Base-by-base conservation (phyloP, 371 early-diverging fungal species). In the Mycotypha africana region DNA sequence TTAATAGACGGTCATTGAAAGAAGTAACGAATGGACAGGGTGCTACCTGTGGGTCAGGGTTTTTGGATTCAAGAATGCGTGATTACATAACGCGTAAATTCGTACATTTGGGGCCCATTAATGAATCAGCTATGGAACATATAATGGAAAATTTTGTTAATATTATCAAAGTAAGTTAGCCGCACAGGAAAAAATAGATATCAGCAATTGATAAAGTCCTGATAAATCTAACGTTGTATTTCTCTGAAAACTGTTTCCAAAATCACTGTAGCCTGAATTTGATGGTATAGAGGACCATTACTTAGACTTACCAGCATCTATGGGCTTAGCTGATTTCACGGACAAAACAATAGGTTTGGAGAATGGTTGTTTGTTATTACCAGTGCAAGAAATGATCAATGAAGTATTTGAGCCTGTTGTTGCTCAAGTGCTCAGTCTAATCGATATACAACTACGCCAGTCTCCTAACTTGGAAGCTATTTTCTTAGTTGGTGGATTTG, bases 401-500 rank as follows among this genome's bases (percentile, higher is more conserved):
- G 15, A 64, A 14, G 65, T 75, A 4, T 75, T 75, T 57, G 75
- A 75, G 28, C 75, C 75, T 1, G 63, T 71, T 20, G 55, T 75
- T 19, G 45, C 44, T 17, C 64, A 62, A 46, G 67, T 75, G 1
- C 33, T 56, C 38, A 55, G 43, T 7, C 36, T 75, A 21, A 67
- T 75, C 16, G 57, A 62, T 19, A 55, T 51, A 0, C 71, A 75
- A 40, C 38, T 65, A 24, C 37, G 33, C 19, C 58, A 60, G 32
- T 65, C 69, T 17, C 67, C 71, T 1, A 42, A 56, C 22, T 48
- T 71, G 19, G 68, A 68, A n/a, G 71, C 71, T 4, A 53, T 75
- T 20, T 75, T 75, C 28, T 57, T 75, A 47, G 71, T 75, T 3
- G 75, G 75, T 35, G 75, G 75, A 3, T 75, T 75, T 39, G 75